Percentiles rank a stretch among this genome's conserved stretches.
Evolutionary conservation across 345 rosid genomes (phyloP).

Genomic region (Salix suchowensis): DNA sequence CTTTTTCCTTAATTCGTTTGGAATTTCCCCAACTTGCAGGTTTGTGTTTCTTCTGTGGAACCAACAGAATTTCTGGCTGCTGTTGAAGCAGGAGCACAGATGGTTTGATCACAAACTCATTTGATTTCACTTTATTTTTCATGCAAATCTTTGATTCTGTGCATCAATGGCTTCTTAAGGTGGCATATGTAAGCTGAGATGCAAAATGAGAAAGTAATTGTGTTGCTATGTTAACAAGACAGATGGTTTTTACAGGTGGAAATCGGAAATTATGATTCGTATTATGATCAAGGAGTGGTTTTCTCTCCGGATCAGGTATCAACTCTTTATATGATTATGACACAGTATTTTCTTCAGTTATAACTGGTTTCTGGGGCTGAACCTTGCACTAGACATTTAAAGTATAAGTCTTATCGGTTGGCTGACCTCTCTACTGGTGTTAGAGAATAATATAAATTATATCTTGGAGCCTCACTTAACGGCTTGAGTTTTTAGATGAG

Average conservation of each 20-base stretch:
- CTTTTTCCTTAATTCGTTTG: neutral
- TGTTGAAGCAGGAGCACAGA: slow-evolving; percentile 55
- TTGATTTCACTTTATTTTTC: neutral
- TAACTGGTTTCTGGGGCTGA: neutral
- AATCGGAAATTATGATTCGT: slow-evolving; percentile 64
- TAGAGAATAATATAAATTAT: too few species aligned
- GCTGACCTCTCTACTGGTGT: too few species aligned
- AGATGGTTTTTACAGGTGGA: slow-evolving; percentile 40
- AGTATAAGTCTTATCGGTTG: too few species aligned
- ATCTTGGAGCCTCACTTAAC: too few species aligned
- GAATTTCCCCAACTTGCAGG: slow-evolving; percentile 25
- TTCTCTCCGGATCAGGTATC: slow-evolving; percentile 61
- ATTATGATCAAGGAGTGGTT: slow-evolving; percentile 40
- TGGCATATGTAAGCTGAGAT: neutral
- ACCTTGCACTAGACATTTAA: neutral
- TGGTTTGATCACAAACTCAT: slow-evolving; percentile 32
- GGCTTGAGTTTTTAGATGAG: too few species aligned
- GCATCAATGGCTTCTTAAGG: neutral
- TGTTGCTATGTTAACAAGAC: neutral
- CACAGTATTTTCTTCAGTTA: neutral
- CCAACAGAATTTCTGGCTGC: slow-evolving; percentile 47
- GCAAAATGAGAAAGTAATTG: neutral
- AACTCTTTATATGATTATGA: neutral
- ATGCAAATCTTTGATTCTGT: neutral
- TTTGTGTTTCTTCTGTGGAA: slow-evolving; percentile 63